Percentiles rank a stretch among this genome's conserved stretches.
These are phyloP conservation scores for Cupressus sempervirens DNA, from an alignment of 75 land plant genomes.

Conservation along the genomic window DNA sequence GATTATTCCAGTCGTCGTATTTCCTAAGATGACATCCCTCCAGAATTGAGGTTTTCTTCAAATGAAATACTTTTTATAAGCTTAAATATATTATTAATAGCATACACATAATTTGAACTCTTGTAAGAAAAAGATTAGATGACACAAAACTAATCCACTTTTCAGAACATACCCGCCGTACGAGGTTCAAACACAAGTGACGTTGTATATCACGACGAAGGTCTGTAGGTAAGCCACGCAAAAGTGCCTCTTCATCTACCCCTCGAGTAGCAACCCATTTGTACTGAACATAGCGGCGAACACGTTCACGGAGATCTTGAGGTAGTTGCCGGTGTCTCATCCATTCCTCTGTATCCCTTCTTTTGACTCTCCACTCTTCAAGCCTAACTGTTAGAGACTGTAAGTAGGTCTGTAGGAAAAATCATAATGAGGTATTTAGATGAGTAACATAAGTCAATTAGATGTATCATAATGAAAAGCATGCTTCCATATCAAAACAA, in stretches of 20 bases:
- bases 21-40: too few species aligned
- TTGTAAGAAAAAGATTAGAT: neutral
- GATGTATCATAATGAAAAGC: neutral
- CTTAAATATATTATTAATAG: neutral
- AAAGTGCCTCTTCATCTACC: slow-evolving; percentile 71
- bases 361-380: slow-evolving; percentile 83
- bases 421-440: neutral
- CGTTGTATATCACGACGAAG: slow-evolving; percentile 87
- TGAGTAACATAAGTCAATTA: neutral
- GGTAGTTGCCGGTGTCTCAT: slow-evolving; percentile 93
- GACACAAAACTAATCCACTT: neutral
- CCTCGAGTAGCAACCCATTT: slow-evolving; percentile 86
- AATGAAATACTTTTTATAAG: neutral
- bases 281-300: slow-evolving; percentile 69
- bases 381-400: slow-evolving; percentile 71
- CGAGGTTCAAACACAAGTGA: slow-evolving; percentile 77
- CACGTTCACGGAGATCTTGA: slow-evolving; percentile 64
- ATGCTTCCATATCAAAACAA: slow-evolving; percentile 5
- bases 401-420: slow-evolving; percentile 54
- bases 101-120: neutral
- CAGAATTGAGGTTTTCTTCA: neutral
- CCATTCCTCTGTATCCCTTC: slow-evolving; percentile 87
- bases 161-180: slow-evolving; percentile 57
- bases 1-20: too few species aligned
- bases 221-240: slow-evolving; percentile 61